Conservation (phyloP, 805 yeast genomes). For the Sugiyamaella floridensis region DNA sequence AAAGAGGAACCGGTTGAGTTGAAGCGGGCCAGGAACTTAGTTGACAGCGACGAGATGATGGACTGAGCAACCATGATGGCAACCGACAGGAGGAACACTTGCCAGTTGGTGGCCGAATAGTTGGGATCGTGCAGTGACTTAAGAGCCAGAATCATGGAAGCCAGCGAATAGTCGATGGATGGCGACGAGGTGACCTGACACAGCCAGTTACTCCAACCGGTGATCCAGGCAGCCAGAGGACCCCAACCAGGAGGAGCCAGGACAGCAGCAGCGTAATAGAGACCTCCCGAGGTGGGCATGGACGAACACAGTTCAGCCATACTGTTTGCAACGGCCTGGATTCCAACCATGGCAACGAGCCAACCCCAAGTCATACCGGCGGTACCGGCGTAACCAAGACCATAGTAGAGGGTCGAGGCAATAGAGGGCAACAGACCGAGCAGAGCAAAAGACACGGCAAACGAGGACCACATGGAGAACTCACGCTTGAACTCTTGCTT, state of each 20-base stretch:
- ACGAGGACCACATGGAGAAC: constrained; percentile 51
- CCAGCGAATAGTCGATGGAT: constrained; percentile 51
- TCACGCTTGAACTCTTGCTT: constrained; percentile 57
- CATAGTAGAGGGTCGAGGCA: constrained; percentile 54
- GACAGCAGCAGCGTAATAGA: constrained; percentile 60
- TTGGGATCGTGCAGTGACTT: constrained; percentile 36
- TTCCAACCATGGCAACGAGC: constrained; percentile 48
- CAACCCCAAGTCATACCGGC: constrained; percentile 63
- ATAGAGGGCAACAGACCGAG: constrained; percentile 63
- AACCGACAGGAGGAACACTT: constrained; percentile 44
- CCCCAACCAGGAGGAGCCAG: constrained; percentile 50
- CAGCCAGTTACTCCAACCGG: constrained; percentile 60
- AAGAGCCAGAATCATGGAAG: constrained; percentile 49
- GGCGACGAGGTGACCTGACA: constrained; percentile 59
- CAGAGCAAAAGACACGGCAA: constrained; percentile 57
- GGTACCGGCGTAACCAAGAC: constrained; percentile 54
- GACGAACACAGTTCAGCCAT: constrained; percentile 60
- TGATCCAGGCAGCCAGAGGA: constrained; percentile 52
- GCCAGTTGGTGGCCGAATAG: constrained; percentile 43
- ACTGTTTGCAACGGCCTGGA: constrained; percentile 50
- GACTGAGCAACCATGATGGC: constrained; percentile 46
- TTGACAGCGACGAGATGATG: constrained; percentile 45
- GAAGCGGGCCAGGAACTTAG: constrained; percentile 46
- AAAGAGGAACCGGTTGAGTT: constrained; percentile 44
- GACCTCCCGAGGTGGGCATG: constrained; percentile 62